Base-by-base conservation (phyloP, 805 yeast genomes). In the Zygosaccharomyces siamensis region DNA sequence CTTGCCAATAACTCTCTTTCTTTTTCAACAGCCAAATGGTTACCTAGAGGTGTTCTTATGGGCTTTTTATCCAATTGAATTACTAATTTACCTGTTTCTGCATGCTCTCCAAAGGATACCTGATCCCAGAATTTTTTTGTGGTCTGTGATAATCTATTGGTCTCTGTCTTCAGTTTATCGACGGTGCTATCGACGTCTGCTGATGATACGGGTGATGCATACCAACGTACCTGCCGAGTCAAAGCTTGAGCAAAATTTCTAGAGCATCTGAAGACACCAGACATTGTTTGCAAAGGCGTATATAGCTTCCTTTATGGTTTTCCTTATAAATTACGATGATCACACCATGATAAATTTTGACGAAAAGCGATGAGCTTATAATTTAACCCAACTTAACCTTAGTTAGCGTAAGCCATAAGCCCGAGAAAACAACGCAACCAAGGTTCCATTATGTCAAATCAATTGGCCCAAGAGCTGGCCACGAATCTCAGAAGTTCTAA, bases 1-100 rank as follows among this genome's bases (percentile, higher is more conserved):
- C 81, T 74, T 0, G 97, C 97, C 54, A 93, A 71, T 7, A 79
- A 69, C 50, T 71, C 70, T 60, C 84, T 83, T 6, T 69, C 53
- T 23, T 63, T 60, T 4, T 96, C 95, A 11, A 93, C 68, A 0
- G 79, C 68, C 44, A 93, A 67, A 21, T 78, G 75, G 64, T 81
- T 75, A 2, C 97, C 97, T 45, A 81, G 67, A 0, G 98, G 96
- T 1, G 98, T 92, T 62, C 82, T 83, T 50, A 93, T 71, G 0
- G 96, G 79, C 65, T 84, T 86, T 1, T 77, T 73, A 60, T 88
- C 97, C 39, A 92, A 72, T 53, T 81, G 80, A 23, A 92, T 72
- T 38, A 77, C 78, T 48, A 71, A 73, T 4, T 71, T 58, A 3
- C 63, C 67, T 2, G 66, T 63, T 1, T 63, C 61, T 0, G 62